Evolutionary conservation across 345 rosid genomes (phyloP).

Genomic region (Melastoma malabathricum): DNA sequence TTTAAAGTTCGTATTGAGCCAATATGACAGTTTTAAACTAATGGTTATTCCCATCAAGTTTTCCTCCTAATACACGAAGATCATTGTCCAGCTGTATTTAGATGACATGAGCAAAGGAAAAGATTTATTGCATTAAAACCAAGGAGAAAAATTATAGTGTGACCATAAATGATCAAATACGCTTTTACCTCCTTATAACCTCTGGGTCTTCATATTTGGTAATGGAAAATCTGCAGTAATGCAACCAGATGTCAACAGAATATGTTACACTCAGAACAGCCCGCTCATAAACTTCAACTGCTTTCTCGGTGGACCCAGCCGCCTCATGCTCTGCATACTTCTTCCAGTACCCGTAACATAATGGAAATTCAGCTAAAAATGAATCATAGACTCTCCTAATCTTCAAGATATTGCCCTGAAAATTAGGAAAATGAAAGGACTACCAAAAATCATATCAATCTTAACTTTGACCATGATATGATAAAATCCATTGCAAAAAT

Average conservation of each 20-base stretch:
- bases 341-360: slow-evolving; percentile 99
- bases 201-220: slow-evolving; percentile 90
- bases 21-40: slow-evolving; percentile 13
- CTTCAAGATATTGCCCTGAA: slow-evolving; percentile 74
- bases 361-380: slow-evolving; percentile 83
- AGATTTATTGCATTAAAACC: slow-evolving; percentile 16
- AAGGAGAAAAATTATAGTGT: slow-evolving; percentile 8
- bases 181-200: slow-evolving; percentile 71
- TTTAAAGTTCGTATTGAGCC: slow-evolving; percentile 14
- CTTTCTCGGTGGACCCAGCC: slow-evolving; percentile 81
- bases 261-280: slow-evolving; percentile 89
- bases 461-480: no score
- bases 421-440: slow-evolving; percentile 1
- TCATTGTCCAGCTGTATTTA: slow-evolving; percentile 56
- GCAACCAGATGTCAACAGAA: slow-evolving; percentile 97
- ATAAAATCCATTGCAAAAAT: no score
- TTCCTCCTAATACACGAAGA: slow-evolving; percentile 49
- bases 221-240: slow-evolving; percentile 70
- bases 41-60: slow-evolving; percentile 26
- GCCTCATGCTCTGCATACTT: slow-evolving; percentile 98
- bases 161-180: slow-evolving; percentile 16
- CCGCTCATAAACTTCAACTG: slow-evolving; percentile 87
- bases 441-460: no score
- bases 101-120: slow-evolving; percentile 47
- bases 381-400: slow-evolving; percentile 79